Evolutionary conservation across 169 alveolate genomes (phyloP), one percentile per base, ranked within the genome.

Genomic region (Cryptosporidium ryanae): DNA sequence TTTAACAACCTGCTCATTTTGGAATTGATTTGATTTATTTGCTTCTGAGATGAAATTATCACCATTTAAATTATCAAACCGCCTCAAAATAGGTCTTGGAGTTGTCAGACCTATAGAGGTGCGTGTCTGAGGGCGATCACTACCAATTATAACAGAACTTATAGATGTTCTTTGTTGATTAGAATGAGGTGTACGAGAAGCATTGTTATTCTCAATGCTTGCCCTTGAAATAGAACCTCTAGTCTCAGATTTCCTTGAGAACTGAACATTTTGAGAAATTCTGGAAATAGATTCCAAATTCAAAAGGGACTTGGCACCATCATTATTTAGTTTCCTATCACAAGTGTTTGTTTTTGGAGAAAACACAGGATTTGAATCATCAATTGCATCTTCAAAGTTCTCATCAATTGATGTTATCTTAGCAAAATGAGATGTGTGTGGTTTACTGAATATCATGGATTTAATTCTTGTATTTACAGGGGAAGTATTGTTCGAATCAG

Each of bases 91-190:
- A 17, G 87, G 87, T 43, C 87, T 55, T 18, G 87, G 87, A 12
- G 87, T 76, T 76, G 87, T 76, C 12, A 76, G 48, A 13, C 87
- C 87, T 15, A 76, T 76, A 32, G 87, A 76, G 25, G 76, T 44
- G 5, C 87, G 55, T 12, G 66, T 32, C 23, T 50, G 59, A 15
- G 44, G 66, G 7, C 87, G 68, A 1, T 76, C 87, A 70, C 44
- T 52, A 34, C 87, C 54, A 15, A 17, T 32, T 6, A 49, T 49
- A 7, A 54, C 7, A 59, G 63, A 18, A 4, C 46, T 55, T 57
- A 25, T 76, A 3, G 87, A 76, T 50, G 15, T 55, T 27, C 87
- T 76, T 18, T 55, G 87, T 59, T 55, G 76, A 21, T 10, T 61
- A 21, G 63, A 44, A 59, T 76, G 46, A 38, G 87, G 87, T 3